Conservation (phyloP, 2,329 filamentous ascomycete genomes). For the Trichoderma hamatum region DNA sequence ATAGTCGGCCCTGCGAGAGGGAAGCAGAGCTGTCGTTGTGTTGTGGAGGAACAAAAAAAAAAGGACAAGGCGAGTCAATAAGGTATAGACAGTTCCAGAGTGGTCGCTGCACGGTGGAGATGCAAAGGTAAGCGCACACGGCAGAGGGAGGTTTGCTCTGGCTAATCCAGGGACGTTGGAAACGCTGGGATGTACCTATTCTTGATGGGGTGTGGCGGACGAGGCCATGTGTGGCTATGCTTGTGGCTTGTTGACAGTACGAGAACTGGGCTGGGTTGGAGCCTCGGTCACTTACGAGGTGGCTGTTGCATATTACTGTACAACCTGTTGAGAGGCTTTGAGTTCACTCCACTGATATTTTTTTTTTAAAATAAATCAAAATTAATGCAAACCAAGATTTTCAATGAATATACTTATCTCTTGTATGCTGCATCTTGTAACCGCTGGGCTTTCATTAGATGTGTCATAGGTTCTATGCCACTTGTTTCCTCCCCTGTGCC, state of each 20-base stretch:
- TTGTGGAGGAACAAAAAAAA: not conserved
- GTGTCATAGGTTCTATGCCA: not conserved
- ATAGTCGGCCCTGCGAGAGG: slow-evolving; percentile 16
- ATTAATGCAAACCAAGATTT: not conserved
- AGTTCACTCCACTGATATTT: no score
- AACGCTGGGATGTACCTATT: not conserved
- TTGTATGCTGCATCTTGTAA: not conserved
- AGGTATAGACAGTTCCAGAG: slow-evolving; percentile 5
- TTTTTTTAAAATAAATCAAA: no score
- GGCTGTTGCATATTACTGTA: no score
- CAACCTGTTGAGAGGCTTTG: no score
- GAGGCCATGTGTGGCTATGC: not conserved
- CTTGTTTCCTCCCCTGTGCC: not conserved
- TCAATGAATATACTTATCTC: not conserved
- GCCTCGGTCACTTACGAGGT: not conserved
- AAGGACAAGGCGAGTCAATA: slow-evolving; percentile 13
- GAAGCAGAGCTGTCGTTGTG: slow-evolving; percentile 17
- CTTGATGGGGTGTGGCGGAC: not conserved
- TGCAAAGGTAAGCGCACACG: slow-evolving; percentile 17
- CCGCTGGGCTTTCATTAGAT: not conserved
- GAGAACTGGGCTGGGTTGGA: no score
- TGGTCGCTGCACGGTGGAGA: slow-evolving; percentile 17
- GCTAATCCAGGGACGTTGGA: not conserved
- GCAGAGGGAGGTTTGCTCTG: slow-evolving; percentile 19
- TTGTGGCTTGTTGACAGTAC: not conserved